Conservation (phyloP, 139 green algal genomes). For the Chlorella vulgaris region DNA sequence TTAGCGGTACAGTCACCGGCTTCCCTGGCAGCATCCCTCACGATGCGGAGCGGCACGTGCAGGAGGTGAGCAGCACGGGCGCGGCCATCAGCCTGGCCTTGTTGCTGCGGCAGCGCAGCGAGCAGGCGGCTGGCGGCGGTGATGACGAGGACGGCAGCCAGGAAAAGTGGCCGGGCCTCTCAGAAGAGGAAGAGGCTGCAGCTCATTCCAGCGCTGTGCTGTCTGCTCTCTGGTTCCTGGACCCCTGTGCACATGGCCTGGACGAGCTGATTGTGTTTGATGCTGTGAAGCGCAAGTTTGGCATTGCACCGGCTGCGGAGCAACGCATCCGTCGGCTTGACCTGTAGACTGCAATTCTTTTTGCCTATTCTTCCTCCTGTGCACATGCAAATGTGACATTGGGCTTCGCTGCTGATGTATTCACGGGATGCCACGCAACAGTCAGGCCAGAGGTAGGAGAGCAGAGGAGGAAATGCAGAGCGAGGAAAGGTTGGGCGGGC, state of each 20-base stretch:
- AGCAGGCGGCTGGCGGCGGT: not conserved
- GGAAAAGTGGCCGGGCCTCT: not conserved
- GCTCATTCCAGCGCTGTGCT: constrained; percentile 1
- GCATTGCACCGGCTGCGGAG: constrained; percentile 50
- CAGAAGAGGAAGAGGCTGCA: not conserved
- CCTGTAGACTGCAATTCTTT: not conserved
- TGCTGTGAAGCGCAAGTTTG: constrained; percentile 37
- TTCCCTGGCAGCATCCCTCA: constrained; percentile 18
- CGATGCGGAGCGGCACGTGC: constrained; percentile 21
- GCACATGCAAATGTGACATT: no score
- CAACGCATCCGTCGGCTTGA: constrained; percentile 49
- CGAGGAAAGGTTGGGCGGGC: no score
- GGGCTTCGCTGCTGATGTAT: no score
- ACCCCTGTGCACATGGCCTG: constrained; percentile 23
- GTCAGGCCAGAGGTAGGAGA: no score
- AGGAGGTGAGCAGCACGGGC: constrained; percentile 10
- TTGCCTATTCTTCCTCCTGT: no score
- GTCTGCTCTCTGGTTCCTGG: not conserved
- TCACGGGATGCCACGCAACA: no score
- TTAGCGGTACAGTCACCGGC: not conserved
- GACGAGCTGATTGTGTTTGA: constrained; percentile 41
- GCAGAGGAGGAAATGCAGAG: no score
- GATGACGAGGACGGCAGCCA: not conserved
- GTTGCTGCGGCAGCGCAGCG: constrained; percentile 27
- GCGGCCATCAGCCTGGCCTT: constrained; percentile 22